These are phyloP conservation scores for Sechiopsis laciniata DNA, from an alignment of 306 rosid genomes.

Conservation along the genomic window DNA sequence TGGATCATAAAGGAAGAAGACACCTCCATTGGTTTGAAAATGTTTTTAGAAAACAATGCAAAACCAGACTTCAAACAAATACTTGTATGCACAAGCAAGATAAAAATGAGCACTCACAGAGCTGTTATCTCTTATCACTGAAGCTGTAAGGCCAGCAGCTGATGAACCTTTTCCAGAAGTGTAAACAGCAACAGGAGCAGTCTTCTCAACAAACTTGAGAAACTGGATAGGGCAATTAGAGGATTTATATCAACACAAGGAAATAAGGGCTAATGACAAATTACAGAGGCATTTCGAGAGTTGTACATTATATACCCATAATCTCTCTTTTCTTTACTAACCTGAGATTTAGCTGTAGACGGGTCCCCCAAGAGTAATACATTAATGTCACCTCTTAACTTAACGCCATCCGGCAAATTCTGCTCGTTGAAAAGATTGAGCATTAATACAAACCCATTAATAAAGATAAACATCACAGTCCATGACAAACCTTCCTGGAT, in stretches of 20 bases:
- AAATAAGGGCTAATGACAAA: not conserved
- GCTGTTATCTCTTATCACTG: slow-evolving; percentile 80
- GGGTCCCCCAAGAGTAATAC: slow-evolving; percentile 98
- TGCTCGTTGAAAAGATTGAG: slow-evolving; percentile 34
- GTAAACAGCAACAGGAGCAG: slow-evolving; percentile 94
- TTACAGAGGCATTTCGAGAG: not conserved
- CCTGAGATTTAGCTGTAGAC: slow-evolving; percentile 98
- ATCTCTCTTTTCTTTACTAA: slow-evolving; percentile 27
- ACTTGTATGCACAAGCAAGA: slow-evolving; percentile 17
- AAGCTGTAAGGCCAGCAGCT: slow-evolving; percentile 98
- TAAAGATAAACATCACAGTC: not conserved
- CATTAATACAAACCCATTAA: slow-evolving; percentile 15
- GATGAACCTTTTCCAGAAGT: slow-evolving; percentile 99
- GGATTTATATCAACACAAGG: slow-evolving; percentile 28
- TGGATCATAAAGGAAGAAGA: not conserved
- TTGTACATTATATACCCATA: slow-evolving; percentile 18
- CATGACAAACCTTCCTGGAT: slow-evolving; percentile 67
- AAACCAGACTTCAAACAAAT: slow-evolving; percentile 21
- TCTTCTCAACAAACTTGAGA: slow-evolving; percentile 96
- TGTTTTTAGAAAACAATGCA: slow-evolving; percentile 6
- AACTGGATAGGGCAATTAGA: slow-evolving; percentile 43
- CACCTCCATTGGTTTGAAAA: not conserved
- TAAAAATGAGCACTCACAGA: slow-evolving; percentile 51
- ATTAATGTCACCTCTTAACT: slow-evolving; percentile 92
- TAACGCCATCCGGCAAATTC: slow-evolving; percentile 95